Percentiles rank a stretch among this genome's conserved stretches.
Evolutionary conservation across 805 yeast genomes (phyloP).

Genomic region (Cyberlindnera maritima): DNA sequence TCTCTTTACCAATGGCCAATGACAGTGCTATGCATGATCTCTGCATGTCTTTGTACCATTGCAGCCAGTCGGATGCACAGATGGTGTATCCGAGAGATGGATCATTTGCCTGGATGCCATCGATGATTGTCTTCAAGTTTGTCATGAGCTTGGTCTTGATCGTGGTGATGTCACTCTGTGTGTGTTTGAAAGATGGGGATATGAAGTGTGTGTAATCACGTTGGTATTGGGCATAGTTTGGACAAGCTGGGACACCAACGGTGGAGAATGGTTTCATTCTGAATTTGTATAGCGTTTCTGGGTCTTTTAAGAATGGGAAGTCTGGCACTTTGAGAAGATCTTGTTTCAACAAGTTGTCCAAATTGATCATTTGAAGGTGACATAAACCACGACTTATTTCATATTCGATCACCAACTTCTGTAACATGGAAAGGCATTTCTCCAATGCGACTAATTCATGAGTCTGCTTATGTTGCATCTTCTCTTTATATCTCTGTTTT

Average conservation of each 20-base stretch:
- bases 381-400: slow-evolving; percentile 29
- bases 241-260: slow-evolving; percentile 73
- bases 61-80: slow-evolving; percentile 29
- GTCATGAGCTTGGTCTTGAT: slow-evolving; percentile 6
- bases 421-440: not conserved
- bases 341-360: slow-evolving; percentile 27
- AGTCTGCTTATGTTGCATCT: slow-evolving; percentile 32
- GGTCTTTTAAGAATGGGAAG: slow-evolving; percentile 27
- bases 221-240: slow-evolving; percentile 31
- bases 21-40: slow-evolving; percentile 31
- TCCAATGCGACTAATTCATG: slow-evolving; percentile 36
- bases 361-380: slow-evolving; percentile 33
- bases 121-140: slow-evolving; percentile 12
- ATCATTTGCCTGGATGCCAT: slow-evolving; percentile 23
- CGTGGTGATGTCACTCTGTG: slow-evolving; percentile 7
- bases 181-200: not conserved
- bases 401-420: slow-evolving; percentile 12
- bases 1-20: slow-evolving; percentile 13
- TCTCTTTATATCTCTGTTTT: slow-evolving; percentile 38
- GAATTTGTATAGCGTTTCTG: slow-evolving; percentile 42
- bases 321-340: slow-evolving; percentile 28
- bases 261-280: slow-evolving; percentile 79
- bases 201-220: slow-evolving; percentile 21
- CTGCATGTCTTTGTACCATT: slow-evolving; percentile 30
- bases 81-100: slow-evolving; percentile 23